Base-by-base conservation (phyloP, 192 early-diverging fungal genomes). In the Chytriomyces sp. region DNA sequence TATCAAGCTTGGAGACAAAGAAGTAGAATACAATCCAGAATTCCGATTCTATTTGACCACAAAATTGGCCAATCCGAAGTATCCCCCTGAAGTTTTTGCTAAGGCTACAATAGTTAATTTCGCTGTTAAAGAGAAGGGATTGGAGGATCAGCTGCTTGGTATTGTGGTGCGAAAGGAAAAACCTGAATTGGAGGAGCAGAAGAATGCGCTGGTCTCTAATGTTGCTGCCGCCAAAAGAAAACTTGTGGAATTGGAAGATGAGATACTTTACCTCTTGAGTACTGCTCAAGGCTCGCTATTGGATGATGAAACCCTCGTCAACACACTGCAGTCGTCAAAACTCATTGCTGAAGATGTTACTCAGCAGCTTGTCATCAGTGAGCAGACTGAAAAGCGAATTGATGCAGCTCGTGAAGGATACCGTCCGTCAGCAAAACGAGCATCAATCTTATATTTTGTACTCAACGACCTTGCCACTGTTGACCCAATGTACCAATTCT, bases 401-500 rank as follows among this genome's bases (percentile, higher is more conserved):
- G 86, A 88, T 66, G 77, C 80, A 14, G 86, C 86, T 2, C 77
- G 86, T 31, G 86, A 88, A 77, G 89, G 76, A 3, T 88, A 88
- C 72, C 78, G 86, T 14, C 80, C 86, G 3, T 84, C 77, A 72
- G 86, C 86, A 25, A 83, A 86, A 52, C 76, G 86, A 36, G 85
- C 86, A 4, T 88, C 85, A 0, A 85, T 88, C 40, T 69, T 88
- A 25, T 88, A 88, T 68, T 88, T 88, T 74, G 86, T 88, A 26
- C 75, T 88, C 19, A 82, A 84, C 33, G 86, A 88, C 52, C 72
- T 88, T 33, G 72, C 86, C 2, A 72, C 85, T 14, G 82, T 88
- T 22, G 86, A 88, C 77, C 83, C 85, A n/a, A 88, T 88, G 86
- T 88, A 88, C 66, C 86, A 88, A 59, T 88, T 88, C 63, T 88